phyloP scores from a whole-genome alignment of 2,329 filamentous ascomycete genomes.

The Cyclaneusma minus region DNA sequence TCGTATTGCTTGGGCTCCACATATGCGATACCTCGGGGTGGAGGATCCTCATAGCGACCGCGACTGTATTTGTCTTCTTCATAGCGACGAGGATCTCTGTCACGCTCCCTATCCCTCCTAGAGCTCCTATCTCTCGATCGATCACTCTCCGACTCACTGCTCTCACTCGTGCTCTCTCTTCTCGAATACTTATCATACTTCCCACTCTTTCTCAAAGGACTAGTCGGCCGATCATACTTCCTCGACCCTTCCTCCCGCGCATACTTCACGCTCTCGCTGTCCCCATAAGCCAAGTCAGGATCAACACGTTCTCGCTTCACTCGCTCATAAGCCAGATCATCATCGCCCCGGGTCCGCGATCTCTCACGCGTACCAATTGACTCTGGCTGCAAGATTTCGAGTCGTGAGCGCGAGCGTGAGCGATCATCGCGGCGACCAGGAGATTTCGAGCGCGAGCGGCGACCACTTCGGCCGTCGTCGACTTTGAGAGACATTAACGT shows the following conservation, averaged over 20 bases:
- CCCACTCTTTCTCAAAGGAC: slow-evolving; percentile 9
- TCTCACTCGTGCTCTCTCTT: slow-evolving; percentile 1
- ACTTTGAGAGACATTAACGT: slow-evolving; percentile 19
- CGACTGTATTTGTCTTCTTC: slow-evolving; percentile 11
- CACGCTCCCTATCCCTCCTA: slow-evolving; percentile 14
- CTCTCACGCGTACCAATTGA: slow-evolving; percentile 1
- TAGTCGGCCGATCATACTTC: slow-evolving; percentile 11
- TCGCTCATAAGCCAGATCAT: slow-evolving; percentile 1
- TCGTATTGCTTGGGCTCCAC: slow-evolving; percentile 20
- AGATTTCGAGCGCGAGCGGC: slow-evolving; percentile 13
- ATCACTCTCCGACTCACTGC: slow-evolving; percentile 7
- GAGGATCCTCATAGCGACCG: not conserved
- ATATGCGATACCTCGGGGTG: slow-evolving; percentile 8
- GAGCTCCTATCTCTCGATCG: slow-evolving; percentile 5
- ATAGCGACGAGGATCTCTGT: slow-evolving; percentile 15
- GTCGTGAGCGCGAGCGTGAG: slow-evolving; percentile 10
- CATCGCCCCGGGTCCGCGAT: slow-evolving; percentile 1
- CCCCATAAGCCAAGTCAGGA: slow-evolving; percentile 9
- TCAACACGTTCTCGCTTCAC: slow-evolving; percentile 1
- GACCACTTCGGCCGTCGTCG: slow-evolving; percentile 10
- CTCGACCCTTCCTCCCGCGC: slow-evolving; percentile 13
- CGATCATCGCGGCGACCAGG: slow-evolving; percentile 13
- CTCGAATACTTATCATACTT: slow-evolving; percentile 3
- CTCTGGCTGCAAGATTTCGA: slow-evolving; percentile 3
- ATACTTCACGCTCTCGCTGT: slow-evolving; percentile 13